Evolutionary conservation across 2,329 filamentous ascomycete genomes (phyloP).

Genomic region (Colletotrichum chrysophilum): DNA sequence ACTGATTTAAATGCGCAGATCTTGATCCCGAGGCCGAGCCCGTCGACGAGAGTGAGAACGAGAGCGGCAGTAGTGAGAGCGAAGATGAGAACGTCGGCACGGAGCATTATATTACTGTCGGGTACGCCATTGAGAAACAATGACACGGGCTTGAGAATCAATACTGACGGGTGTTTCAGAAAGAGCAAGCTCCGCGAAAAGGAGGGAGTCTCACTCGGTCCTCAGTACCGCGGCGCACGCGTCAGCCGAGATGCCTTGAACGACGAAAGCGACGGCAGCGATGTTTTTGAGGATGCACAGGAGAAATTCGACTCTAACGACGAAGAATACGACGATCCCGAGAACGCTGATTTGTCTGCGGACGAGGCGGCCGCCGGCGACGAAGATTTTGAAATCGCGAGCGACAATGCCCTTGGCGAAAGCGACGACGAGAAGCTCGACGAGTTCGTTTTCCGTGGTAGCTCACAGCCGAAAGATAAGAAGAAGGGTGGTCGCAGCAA

Average conservation of each 20-base stretch:
- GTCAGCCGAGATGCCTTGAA: constrained; percentile 72
- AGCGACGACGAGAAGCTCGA: constrained; percentile 86
- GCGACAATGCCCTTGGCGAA: constrained; percentile 75
- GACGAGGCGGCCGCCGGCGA: constrained; percentile 51
- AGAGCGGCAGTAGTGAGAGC: constrained; percentile 44
- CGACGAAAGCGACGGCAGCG: constrained; percentile 42
- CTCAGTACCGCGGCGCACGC: constrained; percentile 79
- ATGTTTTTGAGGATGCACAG: constrained; percentile 45
- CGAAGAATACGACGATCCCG: constrained; percentile 62
- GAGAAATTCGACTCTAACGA: constrained; percentile 39
- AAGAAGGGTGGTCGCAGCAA: constrained; percentile 29
- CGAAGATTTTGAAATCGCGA: constrained; percentile 66
- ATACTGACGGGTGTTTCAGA: constrained; percentile 38
- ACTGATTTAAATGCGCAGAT: constrained; percentile 8
- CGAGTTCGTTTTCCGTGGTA: constrained; percentile 70
- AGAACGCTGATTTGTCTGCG: constrained; percentile 57
- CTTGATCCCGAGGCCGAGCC: constrained; percentile 22
- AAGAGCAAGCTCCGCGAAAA: constrained; percentile 85
- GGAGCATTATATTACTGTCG: constrained; percentile 85
- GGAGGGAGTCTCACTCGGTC: constrained; percentile 72
- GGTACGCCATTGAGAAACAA: constrained; percentile 43
- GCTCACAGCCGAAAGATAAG: constrained; percentile 52
- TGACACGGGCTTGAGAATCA: background rate
- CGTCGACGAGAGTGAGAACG: constrained; percentile 37
- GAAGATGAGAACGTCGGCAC: constrained; percentile 65